Evolutionary conservation across 495 filamentous ascomycete genomes (phyloP).

Genomic region (Daldinia bambusicola): DNA sequence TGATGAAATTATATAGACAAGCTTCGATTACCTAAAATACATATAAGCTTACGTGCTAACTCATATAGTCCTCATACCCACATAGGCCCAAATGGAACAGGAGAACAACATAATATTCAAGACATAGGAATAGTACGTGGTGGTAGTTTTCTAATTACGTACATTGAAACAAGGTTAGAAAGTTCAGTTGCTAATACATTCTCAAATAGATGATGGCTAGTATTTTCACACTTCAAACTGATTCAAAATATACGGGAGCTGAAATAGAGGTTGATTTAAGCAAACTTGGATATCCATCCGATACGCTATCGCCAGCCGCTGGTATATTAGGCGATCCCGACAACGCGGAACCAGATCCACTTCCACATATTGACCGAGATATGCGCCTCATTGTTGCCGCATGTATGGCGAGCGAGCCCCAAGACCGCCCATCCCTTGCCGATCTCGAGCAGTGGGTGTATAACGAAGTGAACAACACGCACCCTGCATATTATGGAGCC

Average conservation of each 20-base stretch:
- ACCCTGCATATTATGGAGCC: background rate
- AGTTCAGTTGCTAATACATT: background rate
- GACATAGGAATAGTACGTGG: slow-evolving; percentile 1
- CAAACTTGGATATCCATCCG: background rate
- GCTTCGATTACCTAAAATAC: too few species aligned
- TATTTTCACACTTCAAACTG: background rate
- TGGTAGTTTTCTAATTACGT: background rate
- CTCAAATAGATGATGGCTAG: background rate
- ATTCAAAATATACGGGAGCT: background rate
- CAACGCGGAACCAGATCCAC: background rate
- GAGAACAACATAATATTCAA: background rate
- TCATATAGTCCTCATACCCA: background rate
- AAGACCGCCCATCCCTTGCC: background rate
- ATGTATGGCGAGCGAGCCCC: background rate
- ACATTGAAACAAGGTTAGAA: background rate
- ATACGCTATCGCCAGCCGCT: background rate
- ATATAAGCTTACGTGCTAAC: too few species aligned
- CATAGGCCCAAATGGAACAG: background rate
- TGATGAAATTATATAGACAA: too few species aligned
- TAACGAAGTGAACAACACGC: background rate
- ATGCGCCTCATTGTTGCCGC: background rate
- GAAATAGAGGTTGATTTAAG: background rate
- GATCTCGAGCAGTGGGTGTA: background rate
- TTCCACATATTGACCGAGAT: background rate
- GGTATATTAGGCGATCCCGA: background rate